A percentile compares a stretch with the other conserved stretches of the same genome.
These are phyloP conservation scores for Macrolepiota albuminosa DNA, from an alignment of 768 basidiomycete genomes.

Conservation along the genomic window DNA sequence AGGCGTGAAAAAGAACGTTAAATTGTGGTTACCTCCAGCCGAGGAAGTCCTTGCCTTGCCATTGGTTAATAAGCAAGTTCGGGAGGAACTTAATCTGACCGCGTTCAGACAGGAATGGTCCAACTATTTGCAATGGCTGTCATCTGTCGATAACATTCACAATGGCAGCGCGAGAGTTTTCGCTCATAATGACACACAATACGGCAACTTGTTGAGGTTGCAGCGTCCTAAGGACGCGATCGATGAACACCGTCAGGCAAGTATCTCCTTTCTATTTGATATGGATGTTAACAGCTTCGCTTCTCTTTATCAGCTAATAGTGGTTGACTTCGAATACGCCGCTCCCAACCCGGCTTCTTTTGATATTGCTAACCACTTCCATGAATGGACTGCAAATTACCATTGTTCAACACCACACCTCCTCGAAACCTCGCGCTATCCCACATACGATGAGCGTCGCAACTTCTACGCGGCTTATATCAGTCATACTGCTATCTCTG, in stretches of 20 bases:
- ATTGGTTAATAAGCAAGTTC: conserved; percentile 37
- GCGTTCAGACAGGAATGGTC: conserved; percentile 61
- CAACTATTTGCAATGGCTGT: conserved; percentile 67
- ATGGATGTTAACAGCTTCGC: neutral
- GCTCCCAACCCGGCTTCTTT: conserved; percentile 88
- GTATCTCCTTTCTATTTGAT: conserved; percentile 14
- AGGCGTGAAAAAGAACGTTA: conserved; percentile 61
- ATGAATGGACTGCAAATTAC: conserved; percentile 96
- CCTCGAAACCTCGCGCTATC: conserved; percentile 63
- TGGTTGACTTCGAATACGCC: conserved; percentile 98
- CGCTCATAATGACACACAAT: conserved; percentile 94
- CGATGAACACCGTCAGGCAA: conserved; percentile 75
- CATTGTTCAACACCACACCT: conserved; percentile 65
- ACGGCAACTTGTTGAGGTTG: conserved; percentile 85
- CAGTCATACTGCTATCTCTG: conserved; percentile 36
- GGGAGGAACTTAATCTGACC: conserved; percentile 58
- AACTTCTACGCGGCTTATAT: conserved; percentile 90
- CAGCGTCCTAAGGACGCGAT: conserved; percentile 47
- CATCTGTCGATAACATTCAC: conserved; percentile 50
- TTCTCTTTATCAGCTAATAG: conserved; percentile 60
- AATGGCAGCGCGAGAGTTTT: conserved; percentile 68
- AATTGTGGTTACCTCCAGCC: conserved; percentile 67
- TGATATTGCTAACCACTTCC: conserved; percentile 96
- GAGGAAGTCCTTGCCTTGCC: conserved; percentile 69
- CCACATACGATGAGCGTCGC: conserved; percentile 61